Base-by-base conservation (phyloP, 305 asterid genomes). In the Rubia occidens region DNA sequence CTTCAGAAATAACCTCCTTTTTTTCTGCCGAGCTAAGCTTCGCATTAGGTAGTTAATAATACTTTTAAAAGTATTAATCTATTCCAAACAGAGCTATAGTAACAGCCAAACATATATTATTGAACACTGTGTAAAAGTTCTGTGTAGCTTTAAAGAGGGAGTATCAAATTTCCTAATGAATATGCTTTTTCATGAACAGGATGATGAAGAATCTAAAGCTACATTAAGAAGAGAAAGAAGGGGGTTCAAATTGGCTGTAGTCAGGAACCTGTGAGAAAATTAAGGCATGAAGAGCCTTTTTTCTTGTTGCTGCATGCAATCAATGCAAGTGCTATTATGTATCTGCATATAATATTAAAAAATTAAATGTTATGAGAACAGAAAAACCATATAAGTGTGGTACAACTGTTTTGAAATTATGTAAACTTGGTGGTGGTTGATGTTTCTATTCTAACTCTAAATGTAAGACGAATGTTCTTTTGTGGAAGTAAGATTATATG, bases 161-260 rank as follows among this genome's bases (percentile, higher is more conserved):
- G 29, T 26, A 2, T 26, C 29, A 2, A 26, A 26, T 26, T 35
- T 43, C 43, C 49, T 45, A 18, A 49, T 49, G 20, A 49, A 17
- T 51, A 4, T 51, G 21, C 10, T 51, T 51, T 51, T 15, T 6
- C 9, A 17, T 51, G 58, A 17, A 51, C 58, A 51, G 58, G 58
- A 51, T 51, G 58, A 51, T 51, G 58, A 51, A 76, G 76, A 71
- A 76, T 71, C 73, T 76, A 62, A 76, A 67, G 71, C 67, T 76
- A n/a, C 61, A 67, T n/a, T 75, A 59, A 60, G 8, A 29, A n/a
- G n/a, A n/a, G n/a, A n/a, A n/a, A n/a, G n/a, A n/a, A 18, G 59
- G 10, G 6, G 61, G 39, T 63, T 40, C 58, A 55, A 70, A 44
- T 60, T 60, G 15, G 39, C 20, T 54, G 55, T 51, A 64, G 40